Evolutionary conservation across 2,329 filamentous ascomycete genomes (phyloP).

Genomic region (Aspergillus fructus): DNA sequence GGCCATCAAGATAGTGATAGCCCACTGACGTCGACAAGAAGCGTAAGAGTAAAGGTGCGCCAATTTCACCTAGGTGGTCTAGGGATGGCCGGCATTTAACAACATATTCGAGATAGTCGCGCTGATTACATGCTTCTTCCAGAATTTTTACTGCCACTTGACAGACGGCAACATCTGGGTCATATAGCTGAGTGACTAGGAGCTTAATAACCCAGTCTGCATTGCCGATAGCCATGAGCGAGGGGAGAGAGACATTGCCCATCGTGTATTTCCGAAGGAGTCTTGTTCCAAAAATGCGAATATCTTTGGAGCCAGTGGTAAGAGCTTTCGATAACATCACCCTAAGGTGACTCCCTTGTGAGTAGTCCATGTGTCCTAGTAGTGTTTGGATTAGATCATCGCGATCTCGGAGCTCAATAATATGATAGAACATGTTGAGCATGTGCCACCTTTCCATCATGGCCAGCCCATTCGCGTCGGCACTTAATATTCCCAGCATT

Average conservation of each 20-base stretch:
- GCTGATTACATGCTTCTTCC: constrained; percentile 94
- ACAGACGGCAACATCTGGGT: constrained; percentile 95
- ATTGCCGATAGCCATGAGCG: constrained; percentile 53
- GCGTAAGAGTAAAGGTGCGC: constrained; percentile 83
- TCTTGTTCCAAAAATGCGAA: constrained; percentile 86
- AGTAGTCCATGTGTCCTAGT: constrained; percentile 89
- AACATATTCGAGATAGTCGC: constrained; percentile 87
- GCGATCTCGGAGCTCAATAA: constrained; percentile 84
- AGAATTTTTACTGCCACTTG: constrained; percentile 95
- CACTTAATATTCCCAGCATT: constrained; percentile 83
- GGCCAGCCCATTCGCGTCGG: constrained; percentile 75
- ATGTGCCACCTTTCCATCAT: constrained; percentile 97
- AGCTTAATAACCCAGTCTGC: constrained; percentile 96
- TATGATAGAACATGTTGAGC: constrained; percentile 99
- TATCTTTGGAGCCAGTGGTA: constrained; percentile 85
- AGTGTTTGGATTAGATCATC: constrained; percentile 89
- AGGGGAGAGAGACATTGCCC: constrained; percentile 46
- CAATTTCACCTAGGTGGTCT: constrained; percentile 95
- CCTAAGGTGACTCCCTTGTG: constrained; percentile 80
- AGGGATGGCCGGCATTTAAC: constrained; percentile 93
- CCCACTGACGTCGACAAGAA: constrained; percentile 96
- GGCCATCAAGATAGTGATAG: constrained; percentile 92
- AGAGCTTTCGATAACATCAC: constrained; percentile 92
- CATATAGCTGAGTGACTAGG: constrained; percentile 97
- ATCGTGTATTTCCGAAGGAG: constrained; percentile 83